Conservation (phyloP, 2,329 filamentous ascomycete genomes). For the Dichotomopilus funicola region DNA sequence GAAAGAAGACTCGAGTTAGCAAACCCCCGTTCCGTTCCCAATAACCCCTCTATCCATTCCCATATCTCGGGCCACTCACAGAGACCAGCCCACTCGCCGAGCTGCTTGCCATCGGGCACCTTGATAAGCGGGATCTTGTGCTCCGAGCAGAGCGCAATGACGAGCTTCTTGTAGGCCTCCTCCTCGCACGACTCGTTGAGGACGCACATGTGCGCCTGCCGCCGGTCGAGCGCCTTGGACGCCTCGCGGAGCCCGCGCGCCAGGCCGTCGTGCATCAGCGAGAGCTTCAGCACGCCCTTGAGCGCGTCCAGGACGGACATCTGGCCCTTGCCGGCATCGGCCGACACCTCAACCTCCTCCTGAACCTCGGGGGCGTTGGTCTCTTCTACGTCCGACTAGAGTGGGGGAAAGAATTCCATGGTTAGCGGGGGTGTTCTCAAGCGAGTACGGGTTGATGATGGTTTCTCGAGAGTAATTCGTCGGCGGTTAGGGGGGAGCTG, state of each 20-base stretch:
- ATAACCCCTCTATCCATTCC: no score
- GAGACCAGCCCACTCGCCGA: conserved; percentile 99
- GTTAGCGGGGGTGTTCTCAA: conserved; percentile 16
- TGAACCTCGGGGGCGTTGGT: conserved; percentile 75
- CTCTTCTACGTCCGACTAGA: conserved; percentile 99
- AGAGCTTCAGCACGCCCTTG: conserved; percentile 97
- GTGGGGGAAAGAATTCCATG: conserved; percentile 7
- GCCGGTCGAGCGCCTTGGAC: conserved; percentile 96
- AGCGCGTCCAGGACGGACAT: conserved; percentile 98
- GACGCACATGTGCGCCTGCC: conserved; percentile 99
- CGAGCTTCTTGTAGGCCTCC: conserved; percentile 99
- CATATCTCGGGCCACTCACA: conserved; percentile 59
- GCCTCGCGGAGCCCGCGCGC: conserved; percentile 97
- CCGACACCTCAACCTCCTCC: conserved; percentile 92
- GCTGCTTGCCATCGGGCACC: conserved; percentile 98
- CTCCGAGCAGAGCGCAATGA: conserved; percentile 96
- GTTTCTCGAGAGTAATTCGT: background rate
- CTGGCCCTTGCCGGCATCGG: conserved; percentile 83
- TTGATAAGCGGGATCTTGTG: conserved; percentile 99
- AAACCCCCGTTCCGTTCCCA: background rate
- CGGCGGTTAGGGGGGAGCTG: background rate
- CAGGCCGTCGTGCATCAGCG: conserved; percentile 98
- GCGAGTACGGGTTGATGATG: no score
- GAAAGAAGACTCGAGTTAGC: conserved; percentile 10
- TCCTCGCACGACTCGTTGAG: conserved; percentile 99